Conservation (phyloP, 1,284 basidiomycete genomes). For the Cryptococcus amylolentus region DNA sequence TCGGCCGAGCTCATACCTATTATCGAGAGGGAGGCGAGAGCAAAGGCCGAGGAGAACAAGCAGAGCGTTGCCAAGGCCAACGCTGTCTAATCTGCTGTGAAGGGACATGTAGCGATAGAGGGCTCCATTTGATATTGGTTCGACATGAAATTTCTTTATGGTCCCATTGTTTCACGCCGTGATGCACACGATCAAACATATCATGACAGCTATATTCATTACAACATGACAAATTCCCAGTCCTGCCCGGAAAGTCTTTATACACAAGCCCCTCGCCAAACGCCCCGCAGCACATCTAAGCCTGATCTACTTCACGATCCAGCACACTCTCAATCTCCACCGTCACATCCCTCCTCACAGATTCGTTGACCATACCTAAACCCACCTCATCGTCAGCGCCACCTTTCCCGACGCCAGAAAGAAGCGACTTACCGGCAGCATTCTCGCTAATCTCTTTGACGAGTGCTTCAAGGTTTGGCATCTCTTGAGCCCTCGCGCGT, state of each 20-base stretch:
- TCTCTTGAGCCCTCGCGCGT: slow-evolving; percentile 32
- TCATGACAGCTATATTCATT: too few species aligned
- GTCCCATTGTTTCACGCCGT: too few species aligned
- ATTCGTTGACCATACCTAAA: slow-evolving; percentile 14
- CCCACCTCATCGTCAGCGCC: slow-evolving; percentile 4
- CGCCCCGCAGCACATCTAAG: slow-evolving; percentile 4
- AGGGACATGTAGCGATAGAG: too few species aligned
- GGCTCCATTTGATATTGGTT: too few species aligned
- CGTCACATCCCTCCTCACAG: slow-evolving; percentile 22
- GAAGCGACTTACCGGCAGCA: slow-evolving; percentile 28
- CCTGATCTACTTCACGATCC: slow-evolving; percentile 42
- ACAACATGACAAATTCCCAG: too few species aligned
- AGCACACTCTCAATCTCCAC: slow-evolving; percentile 42
- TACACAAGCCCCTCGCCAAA: too few species aligned
- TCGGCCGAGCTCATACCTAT: neutral
- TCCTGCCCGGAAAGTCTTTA: too few species aligned
- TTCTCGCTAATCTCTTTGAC: slow-evolving; percentile 31
- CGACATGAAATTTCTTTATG: too few species aligned
- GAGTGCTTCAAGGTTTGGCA: slow-evolving; percentile 33
- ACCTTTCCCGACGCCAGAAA: slow-evolving; percentile 4
- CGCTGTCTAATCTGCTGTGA: too few species aligned
- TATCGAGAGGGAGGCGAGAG: neutral
- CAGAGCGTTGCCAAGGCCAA: too few species aligned
- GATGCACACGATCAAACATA: too few species aligned
- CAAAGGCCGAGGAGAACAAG: too few species aligned